Conservation (phyloP, 441 rosid species). For the Pelargonium myrrhifolium region DNA sequence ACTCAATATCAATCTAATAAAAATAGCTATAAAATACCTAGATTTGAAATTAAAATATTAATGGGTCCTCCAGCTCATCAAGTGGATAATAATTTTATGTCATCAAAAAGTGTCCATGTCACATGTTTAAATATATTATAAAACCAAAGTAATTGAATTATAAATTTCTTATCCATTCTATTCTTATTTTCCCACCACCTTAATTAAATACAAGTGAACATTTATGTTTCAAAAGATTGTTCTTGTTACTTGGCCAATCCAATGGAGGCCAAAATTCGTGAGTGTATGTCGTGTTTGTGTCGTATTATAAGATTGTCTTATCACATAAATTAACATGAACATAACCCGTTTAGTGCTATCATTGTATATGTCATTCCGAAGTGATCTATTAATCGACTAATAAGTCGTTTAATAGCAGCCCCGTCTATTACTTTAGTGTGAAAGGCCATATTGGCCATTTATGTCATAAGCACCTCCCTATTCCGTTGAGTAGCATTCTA, state of each 20-base stretch:
- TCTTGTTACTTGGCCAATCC: no score
- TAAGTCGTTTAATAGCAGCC: no score
- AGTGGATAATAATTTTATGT: conserved; percentile 1
- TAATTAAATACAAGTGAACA: neutral
- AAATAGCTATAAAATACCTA: neutral
- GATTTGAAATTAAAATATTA: neutral
- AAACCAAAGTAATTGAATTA: neutral
- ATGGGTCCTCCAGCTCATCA: conserved; percentile 2
- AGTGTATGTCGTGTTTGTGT: neutral
- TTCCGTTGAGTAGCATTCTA: no score
- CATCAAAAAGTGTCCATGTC: neutral
- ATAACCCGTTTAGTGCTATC: no score
- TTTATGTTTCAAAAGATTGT: neutral
- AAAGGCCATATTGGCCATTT: no score
- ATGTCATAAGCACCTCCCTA: no score
- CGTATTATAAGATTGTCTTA: no score
- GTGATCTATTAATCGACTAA: no score
- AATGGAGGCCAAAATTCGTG: no score
- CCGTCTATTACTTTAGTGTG: no score
- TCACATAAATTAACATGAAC: no score
- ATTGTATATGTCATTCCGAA: no score
- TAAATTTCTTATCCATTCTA: neutral
- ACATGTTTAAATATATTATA: neutral
- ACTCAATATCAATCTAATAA: neutral
- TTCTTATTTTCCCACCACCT: neutral